These are phyloP conservation scores for Leccinum subrobustum DNA, from an alignment of 1,284 basidiomycete genomes.

Conservation along the genomic window DNA sequence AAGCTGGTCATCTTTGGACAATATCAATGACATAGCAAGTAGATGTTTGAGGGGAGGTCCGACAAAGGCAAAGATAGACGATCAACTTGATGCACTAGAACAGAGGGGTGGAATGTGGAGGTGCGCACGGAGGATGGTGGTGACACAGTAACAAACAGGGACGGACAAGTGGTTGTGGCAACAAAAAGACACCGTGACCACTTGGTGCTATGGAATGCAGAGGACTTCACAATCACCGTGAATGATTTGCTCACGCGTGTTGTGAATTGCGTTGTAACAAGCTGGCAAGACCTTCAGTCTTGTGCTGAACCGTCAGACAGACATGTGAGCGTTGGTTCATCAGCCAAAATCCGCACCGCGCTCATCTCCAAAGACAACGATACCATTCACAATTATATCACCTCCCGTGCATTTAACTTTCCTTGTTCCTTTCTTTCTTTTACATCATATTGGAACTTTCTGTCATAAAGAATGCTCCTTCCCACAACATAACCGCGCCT, in stretches of 20 bases:
- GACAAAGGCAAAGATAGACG: background rate
- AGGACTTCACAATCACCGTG: too few relatives aligned
- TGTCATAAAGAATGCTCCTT: background rate
- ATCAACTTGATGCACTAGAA: background rate
- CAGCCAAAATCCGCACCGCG: background rate
- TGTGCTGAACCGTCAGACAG: slow-evolving; percentile 39
- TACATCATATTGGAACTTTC: background rate
- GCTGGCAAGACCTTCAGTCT: too few relatives aligned
- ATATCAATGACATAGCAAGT: background rate
- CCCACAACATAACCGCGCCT: slow-evolving; percentile 15
- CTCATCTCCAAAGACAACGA: slow-evolving; percentile 7
- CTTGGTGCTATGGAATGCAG: too few relatives aligned
- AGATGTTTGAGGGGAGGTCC: background rate
- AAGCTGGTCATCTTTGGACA: background rate
- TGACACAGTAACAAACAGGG: too few relatives aligned
- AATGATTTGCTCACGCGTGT: too few relatives aligned
- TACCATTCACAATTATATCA: slow-evolving; percentile 28
- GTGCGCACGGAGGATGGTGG: too few relatives aligned
- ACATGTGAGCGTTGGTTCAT: slow-evolving; percentile 34
- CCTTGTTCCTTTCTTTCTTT: background rate
- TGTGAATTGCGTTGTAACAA: too few relatives aligned
- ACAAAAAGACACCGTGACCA: too few relatives aligned
- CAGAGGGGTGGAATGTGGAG: background rate
- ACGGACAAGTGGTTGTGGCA: too few relatives aligned
- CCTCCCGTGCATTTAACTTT: slow-evolving; percentile 14